Conservation (phyloP, 2,329 filamentous ascomycete genomes). For the Alternaria postmessia region DNA sequence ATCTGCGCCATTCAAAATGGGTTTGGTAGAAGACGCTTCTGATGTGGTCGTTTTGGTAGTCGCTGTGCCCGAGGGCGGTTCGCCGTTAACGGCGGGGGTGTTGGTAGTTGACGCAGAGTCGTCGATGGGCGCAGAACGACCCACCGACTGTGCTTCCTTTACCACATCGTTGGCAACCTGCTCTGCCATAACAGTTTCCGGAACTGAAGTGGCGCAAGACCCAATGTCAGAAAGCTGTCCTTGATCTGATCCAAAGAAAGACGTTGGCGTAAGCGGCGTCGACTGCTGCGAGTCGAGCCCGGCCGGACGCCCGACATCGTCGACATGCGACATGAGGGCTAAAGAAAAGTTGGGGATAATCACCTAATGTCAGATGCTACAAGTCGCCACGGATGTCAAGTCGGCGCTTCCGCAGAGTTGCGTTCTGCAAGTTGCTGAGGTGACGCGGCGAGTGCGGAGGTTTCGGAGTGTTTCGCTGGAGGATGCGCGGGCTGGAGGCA, state of each 20-base stretch:
- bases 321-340: slow-evolving; percentile 33
- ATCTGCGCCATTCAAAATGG: slow-evolving; percentile 34
- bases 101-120: slow-evolving; percentile 68
- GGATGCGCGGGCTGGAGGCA: slow-evolving; percentile 26
- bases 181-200: slow-evolving; percentile 75
- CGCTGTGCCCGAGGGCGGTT: slow-evolving; percentile 49
- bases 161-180: slow-evolving; percentile 74
- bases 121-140: slow-evolving; percentile 70
- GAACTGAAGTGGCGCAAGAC: slow-evolving; percentile 52
- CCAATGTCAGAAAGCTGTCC: slow-evolving; percentile 45
- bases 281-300: slow-evolving; percentile 31
- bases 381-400: slow-evolving; percentile 49
- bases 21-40: slow-evolving; percentile 51
- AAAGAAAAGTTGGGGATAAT: slow-evolving; percentile 40
- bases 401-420: slow-evolving; percentile 53
- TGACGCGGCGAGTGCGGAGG: slow-evolving; percentile 47
- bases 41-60: slow-evolving; percentile 37
- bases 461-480: slow-evolving; percentile 34
- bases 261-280: slow-evolving; percentile 22
- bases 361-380: slow-evolving; percentile 52
- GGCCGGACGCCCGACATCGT: slow-evolving; percentile 28
- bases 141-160: slow-evolving; percentile 74
- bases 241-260: slow-evolving; percentile 34
- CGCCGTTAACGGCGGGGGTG: slow-evolving; percentile 62
- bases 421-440: slow-evolving; percentile 40